phyloP scores from a whole-genome alignment of 2,329 filamentous ascomycete species.

The Calonectria hawksworthii region DNA sequence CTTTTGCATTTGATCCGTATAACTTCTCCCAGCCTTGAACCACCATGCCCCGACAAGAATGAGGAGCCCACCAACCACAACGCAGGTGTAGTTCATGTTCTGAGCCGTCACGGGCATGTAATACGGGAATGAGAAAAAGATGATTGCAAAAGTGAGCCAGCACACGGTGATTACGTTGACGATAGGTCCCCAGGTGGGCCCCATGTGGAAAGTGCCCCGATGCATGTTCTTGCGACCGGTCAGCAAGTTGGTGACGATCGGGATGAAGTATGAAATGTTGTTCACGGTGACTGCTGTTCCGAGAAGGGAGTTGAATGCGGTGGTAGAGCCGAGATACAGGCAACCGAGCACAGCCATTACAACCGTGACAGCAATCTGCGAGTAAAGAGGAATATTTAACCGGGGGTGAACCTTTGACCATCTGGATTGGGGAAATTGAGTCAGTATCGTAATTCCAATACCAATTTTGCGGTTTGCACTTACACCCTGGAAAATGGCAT shows the following conservation, averaged over 20 bases:
- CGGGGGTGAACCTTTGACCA: conserved; percentile 54
- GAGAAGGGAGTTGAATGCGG: conserved; percentile 60
- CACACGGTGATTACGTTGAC: conserved; percentile 53
- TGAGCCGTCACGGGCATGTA: conserved; percentile 52
- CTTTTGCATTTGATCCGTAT: conserved; percentile 54
- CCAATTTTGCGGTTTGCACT: background rate
- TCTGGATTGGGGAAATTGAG: conserved; percentile 12
- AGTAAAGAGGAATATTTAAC: conserved; percentile 55
- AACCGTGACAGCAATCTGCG: conserved; percentile 51
- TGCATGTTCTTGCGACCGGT: conserved; percentile 56
- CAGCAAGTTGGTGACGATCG: conserved; percentile 60
- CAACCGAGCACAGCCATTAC: conserved; percentile 56
- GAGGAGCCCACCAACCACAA: conserved; percentile 56
- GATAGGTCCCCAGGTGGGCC: conserved; percentile 47
- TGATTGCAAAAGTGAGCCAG: conserved; percentile 57
- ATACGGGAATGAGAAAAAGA: conserved; percentile 62
- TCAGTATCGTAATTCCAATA: background rate
- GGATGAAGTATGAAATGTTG: conserved; percentile 60
- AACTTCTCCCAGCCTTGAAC: conserved; percentile 56
- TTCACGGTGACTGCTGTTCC: conserved; percentile 58
- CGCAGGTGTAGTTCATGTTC: conserved; percentile 66
- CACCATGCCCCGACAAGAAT: conserved; percentile 58
- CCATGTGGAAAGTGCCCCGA: conserved; percentile 56
- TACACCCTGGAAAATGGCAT: conserved; percentile 52
- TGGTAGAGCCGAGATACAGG: conserved; percentile 58